Percentiles rank a stretch among this genome's conserved stretches.
phyloP scores from a whole-genome alignment of 805 yeast genomes.

The Alloascoidea africana region DNA sequence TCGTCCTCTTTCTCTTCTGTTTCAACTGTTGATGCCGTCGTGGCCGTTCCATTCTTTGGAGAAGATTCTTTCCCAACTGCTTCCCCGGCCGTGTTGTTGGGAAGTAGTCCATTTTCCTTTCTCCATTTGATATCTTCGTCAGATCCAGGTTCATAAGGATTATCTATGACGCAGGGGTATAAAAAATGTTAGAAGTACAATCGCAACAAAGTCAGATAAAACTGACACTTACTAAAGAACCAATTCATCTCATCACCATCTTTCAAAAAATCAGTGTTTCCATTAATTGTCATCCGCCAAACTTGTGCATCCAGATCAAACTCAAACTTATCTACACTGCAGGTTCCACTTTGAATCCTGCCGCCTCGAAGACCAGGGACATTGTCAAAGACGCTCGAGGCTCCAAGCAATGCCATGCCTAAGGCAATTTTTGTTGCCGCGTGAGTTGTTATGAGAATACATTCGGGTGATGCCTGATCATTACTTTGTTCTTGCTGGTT shows the following conservation, averaged over 20 bases:
- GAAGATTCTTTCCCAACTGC: too few relatives aligned
- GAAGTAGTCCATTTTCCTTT: slow-evolving; percentile 12
- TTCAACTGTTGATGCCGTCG: too few relatives aligned
- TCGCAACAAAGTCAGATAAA: slow-evolving; percentile 1
- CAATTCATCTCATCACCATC: slow-evolving; percentile 90
- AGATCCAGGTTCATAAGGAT: slow-evolving; percentile 76
- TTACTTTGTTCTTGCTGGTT: too few relatives aligned
- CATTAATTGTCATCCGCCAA: slow-evolving; percentile 30
- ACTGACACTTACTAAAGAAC: slow-evolving; percentile 44
- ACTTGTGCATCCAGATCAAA: slow-evolving; percentile 9
- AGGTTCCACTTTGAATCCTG: slow-evolving; percentile 61
- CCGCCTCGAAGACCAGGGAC: slow-evolving; percentile 25
- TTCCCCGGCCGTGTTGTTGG: slow-evolving; percentile 9
- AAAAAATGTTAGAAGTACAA: background rate
- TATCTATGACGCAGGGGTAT: slow-evolving; percentile 9
- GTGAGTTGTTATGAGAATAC: slow-evolving; percentile 69
- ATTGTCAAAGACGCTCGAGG: slow-evolving; percentile 31
- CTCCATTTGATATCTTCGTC: slow-evolving; percentile 67
- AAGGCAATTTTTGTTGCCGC: slow-evolving; percentile 88
- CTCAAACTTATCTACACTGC: slow-evolving; percentile 60
- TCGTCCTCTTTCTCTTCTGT: slow-evolving; percentile 6
- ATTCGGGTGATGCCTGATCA: slow-evolving; percentile 47
- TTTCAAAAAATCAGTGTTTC: slow-evolving; percentile 53
- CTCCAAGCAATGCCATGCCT: slow-evolving; percentile 60
- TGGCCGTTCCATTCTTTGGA: too few relatives aligned